Evolutionary conservation across 352 stramenopile species (phyloP).

Genomic region (Pythium dissotocum): DNA sequence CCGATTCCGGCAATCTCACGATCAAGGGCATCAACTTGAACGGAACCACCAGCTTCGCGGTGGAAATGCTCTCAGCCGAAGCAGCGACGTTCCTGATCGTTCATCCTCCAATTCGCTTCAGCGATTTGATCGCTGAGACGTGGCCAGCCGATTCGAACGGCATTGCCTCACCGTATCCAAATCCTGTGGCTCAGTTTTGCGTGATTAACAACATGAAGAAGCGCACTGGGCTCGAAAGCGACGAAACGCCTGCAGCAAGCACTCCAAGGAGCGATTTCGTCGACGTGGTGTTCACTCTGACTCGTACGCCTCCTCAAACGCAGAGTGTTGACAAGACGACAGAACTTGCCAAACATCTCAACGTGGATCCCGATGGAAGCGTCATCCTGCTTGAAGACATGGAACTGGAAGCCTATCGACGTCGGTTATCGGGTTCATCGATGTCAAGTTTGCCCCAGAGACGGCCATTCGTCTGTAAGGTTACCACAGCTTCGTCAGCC

Average conservation of each 20-base stretch:
- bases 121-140: constrained; percentile 26
- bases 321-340: not conserved
- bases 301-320: not conserved
- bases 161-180: constrained; percentile 35
- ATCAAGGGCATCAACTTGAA: constrained; percentile 49
- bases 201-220: constrained; percentile 32
- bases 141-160: constrained; percentile 32
- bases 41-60: constrained; percentile 38
- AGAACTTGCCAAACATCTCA: constrained; percentile 22
- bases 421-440: constrained; percentile 3
- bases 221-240: constrained; percentile 25
- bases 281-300: constrained; percentile 17
- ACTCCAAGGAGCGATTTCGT: constrained; percentile 6
- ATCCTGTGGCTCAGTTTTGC: constrained; percentile 42
- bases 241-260: constrained; percentile 19
- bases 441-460: not conserved
- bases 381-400: constrained; percentile 51
- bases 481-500: constrained; percentile 42
- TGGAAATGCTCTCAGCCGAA: constrained; percentile 36
- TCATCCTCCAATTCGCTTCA: constrained; percentile 36
- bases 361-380: constrained; percentile 48
- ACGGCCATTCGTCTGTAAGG: constrained; percentile 30
- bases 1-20: constrained; percentile 46
- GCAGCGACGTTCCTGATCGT: constrained; percentile 41
- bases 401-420: constrained; percentile 6